These are phyloP conservation scores for Rhodosporidiobolus odoratus DNA, from an alignment of 768 basidiomycete species.

Conservation along the genomic window DNA sequence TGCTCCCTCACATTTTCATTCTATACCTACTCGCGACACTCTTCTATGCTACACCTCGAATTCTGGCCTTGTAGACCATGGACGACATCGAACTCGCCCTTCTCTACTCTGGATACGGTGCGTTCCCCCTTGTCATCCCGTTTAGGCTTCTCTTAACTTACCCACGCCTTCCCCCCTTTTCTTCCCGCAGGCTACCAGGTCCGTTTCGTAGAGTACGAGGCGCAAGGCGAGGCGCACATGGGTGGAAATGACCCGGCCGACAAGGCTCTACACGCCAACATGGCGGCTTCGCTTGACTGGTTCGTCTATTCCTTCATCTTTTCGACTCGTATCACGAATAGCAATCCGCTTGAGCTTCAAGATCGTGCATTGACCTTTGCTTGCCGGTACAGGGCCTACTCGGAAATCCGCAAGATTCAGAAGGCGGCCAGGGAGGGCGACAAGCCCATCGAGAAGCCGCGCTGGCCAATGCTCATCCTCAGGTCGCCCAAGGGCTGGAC, in stretches of 20 bases:
- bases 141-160: too few species aligned
- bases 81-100: constrained; percentile 74
- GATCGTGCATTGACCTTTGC: not conserved
- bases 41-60: too few species aligned
- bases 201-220: constrained; percentile 62
- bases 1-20: not conserved
- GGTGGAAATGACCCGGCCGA: constrained; percentile 44
- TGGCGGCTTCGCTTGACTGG: constrained; percentile 76
- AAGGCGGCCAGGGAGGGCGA: constrained; percentile 63
- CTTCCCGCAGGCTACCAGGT: constrained; percentile 61
- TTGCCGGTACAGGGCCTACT: constrained; percentile 36
- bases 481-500: constrained; percentile 68
- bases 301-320: not conserved
- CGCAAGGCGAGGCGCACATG: constrained; percentile 48
- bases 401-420: constrained; percentile 61
- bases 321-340: too few species aligned
- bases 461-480: constrained; percentile 81
- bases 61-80: constrained; percentile 57
- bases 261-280: constrained; percentile 59
- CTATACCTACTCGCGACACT: too few species aligned
- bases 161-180: constrained; percentile 44
- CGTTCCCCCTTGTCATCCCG: too few species aligned
- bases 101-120: constrained; percentile 59
- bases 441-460: constrained; percentile 74
- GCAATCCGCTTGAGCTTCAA: too few species aligned